These are phyloP conservation scores for Raffaelea albimanens DNA, from an alignment of 2,329 filamentous ascomycete species.

Conservation along the genomic window DNA sequence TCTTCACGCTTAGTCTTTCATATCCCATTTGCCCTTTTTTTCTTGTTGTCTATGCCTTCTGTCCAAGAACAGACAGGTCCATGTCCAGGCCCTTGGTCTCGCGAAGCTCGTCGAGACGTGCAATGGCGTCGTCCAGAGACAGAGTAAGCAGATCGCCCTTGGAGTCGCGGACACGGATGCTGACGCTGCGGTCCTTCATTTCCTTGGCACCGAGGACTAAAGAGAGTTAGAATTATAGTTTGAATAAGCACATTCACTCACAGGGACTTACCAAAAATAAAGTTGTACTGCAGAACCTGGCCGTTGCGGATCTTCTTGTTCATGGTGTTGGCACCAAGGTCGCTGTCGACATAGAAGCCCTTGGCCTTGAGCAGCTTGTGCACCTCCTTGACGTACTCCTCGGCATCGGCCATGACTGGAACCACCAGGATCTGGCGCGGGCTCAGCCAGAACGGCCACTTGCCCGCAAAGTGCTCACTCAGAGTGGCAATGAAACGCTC, in stretches of 20 bases:
- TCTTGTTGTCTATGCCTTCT: not conserved
- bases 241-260: too few relatives aligned
- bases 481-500: slow-evolving; percentile 62
- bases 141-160: slow-evolving; percentile 14
- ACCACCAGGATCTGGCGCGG: slow-evolving; percentile 75
- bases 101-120: slow-evolving; percentile 10
- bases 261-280: slow-evolving; percentile 56
- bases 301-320: slow-evolving; percentile 84
- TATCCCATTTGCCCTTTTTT: not conserved
- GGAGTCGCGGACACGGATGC: slow-evolving; percentile 16
- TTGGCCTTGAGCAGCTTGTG: slow-evolving; percentile 57
- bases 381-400: slow-evolving; percentile 68
- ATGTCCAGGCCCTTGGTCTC: slow-evolving; percentile 9
- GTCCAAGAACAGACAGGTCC: slow-evolving; percentile 11
- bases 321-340: slow-evolving; percentile 68
- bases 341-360: slow-evolving; percentile 61
- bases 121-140: slow-evolving; percentile 11
- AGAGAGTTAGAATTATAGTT: too few relatives aligned
- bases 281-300: slow-evolving; percentile 75
- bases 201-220: slow-evolving; percentile 17
- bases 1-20: too few relatives aligned
- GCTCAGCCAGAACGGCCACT: slow-evolving; percentile 84
- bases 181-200: slow-evolving; percentile 16
- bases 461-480: slow-evolving; percentile 75
- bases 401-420: slow-evolving; percentile 62